Percentiles rank a stretch among this genome's conserved stretches.
These are phyloP conservation scores for Piper betle DNA, from an alignment of 164 flowering plant species.

Conservation along the genomic window DNA sequence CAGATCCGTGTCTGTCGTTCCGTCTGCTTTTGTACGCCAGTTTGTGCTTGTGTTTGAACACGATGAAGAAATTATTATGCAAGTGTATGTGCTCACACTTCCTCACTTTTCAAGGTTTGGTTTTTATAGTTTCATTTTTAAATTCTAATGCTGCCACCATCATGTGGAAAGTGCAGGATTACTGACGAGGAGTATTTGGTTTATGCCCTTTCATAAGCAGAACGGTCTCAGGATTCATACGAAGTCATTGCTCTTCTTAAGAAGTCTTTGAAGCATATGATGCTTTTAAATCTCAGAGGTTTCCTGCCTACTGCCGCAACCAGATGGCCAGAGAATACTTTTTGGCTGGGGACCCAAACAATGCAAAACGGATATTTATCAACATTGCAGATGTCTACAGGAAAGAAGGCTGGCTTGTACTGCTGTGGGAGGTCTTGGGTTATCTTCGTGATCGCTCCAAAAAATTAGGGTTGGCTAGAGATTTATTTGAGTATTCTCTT, in stretches of 20 bases:
- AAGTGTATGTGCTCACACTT: slow-evolving; percentile 39
- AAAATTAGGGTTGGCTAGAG: slow-evolving; percentile 38
- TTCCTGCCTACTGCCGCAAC: slow-evolving; percentile 58
- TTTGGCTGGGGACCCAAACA: slow-evolving; percentile 34
- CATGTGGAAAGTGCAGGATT: slow-evolving; percentile 41
- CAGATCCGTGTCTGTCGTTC: slow-evolving; percentile 58
- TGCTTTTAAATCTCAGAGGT: slow-evolving; percentile 44
- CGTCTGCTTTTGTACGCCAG: slow-evolving; percentile 80
- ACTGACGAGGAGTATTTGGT: slow-evolving; percentile 69
- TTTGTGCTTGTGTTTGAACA: slow-evolving; percentile 64
- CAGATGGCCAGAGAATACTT: slow-evolving; percentile 78
- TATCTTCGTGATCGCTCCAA: slow-evolving; percentile 78
- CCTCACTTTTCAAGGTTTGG: slow-evolving; percentile 1
- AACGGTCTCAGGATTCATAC: slow-evolving; percentile 73
- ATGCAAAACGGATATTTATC: slow-evolving; percentile 61
- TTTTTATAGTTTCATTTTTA: neutral
- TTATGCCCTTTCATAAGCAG: slow-evolving; percentile 65
- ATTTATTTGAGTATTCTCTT: slow-evolving; percentile 80
- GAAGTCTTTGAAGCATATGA: slow-evolving; percentile 57
- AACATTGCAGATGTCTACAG: slow-evolving; percentile 51
- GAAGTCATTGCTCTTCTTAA: slow-evolving; percentile 85
- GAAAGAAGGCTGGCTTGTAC: slow-evolving; percentile 78
- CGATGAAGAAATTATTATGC: slow-evolving; percentile 42
- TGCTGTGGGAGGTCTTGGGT: slow-evolving; percentile 89
- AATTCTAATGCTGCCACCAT: slow-evolving; percentile 6